These are phyloP conservation scores for Terfezia boudieri DNA, from an alignment of 495 filamentous ascomycete genomes.

Conservation along the genomic window DNA sequence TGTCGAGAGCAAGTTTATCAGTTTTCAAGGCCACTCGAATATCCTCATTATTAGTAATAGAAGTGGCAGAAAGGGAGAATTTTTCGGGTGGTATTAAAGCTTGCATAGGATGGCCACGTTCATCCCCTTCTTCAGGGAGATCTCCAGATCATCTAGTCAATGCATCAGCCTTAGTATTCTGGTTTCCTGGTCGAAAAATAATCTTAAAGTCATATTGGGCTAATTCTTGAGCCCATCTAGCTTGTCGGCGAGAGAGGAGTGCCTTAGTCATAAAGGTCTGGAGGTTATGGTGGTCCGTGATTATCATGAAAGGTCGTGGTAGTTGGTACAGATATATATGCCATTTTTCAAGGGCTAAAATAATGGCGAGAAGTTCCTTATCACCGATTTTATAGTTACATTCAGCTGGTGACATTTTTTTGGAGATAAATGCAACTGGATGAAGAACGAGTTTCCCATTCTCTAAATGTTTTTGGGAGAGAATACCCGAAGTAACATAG, in stretches of 20 bases:
- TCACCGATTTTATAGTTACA: conserved; percentile 7
- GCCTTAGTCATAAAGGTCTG: conserved; percentile 11
- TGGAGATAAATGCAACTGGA: conserved; percentile 1
- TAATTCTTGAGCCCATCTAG: conserved; percentile 1
- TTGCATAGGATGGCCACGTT: background rate
- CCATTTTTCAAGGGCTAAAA: conserved; percentile 16
- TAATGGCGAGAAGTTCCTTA: conserved; percentile 2
- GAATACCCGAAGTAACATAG: background rate
- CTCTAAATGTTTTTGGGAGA: background rate
- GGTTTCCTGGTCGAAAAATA: conserved; percentile 1
- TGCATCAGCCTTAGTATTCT: background rate
- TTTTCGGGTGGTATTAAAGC: no score
- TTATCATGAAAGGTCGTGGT: conserved; percentile 1
- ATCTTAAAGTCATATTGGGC: conserved; percentile 4
- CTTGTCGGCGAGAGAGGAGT: background rate
- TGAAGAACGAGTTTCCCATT: background rate
- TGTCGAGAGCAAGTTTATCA: no score
- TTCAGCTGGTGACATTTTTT: conserved; percentile 3
- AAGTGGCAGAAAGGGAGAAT: no score
- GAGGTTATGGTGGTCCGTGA: conserved; percentile 14
- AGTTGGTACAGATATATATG: conserved; percentile 13
- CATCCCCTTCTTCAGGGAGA: background rate
- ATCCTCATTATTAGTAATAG: no score
- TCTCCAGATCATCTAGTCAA: background rate
- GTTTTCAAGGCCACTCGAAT: no score